Evolutionary conservation across 2,329 filamentous ascomycete species (phyloP).

Genomic region (Xenoacremonium recifei): DNA sequence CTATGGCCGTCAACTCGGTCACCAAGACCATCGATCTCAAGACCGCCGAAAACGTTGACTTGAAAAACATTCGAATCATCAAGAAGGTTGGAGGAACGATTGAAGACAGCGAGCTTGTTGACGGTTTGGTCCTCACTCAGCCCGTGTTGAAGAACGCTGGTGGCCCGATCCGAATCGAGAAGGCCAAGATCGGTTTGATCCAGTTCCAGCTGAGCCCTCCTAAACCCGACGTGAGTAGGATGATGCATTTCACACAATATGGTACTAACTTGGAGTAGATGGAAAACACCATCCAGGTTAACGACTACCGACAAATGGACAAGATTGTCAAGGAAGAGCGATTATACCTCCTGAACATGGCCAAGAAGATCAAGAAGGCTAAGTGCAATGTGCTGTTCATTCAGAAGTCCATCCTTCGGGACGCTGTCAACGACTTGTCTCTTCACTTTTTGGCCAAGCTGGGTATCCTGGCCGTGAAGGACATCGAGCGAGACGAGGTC

Average conservation of each 20-base stretch:
- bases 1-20: constrained; percentile 97
- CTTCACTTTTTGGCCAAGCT: constrained; percentile 97
- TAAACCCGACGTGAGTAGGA: constrained; percentile 78
- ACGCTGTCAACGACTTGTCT: constrained; percentile 96
- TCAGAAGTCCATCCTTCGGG: constrained; percentile 96
- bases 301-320: constrained; percentile 99
- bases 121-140: constrained; percentile 90
- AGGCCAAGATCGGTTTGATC: constrained; percentile 93
- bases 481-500: constrained; percentile 97
- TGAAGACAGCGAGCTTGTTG: constrained; percentile 96
- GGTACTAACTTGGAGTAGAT: constrained; percentile 55
- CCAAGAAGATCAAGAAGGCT: constrained; percentile 99
- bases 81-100: constrained; percentile 99
- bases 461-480: constrained; percentile 93
- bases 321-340: constrained; percentile 99
- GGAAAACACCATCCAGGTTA: constrained; percentile 99
- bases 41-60: constrained; percentile 92
- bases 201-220: constrained; percentile 98
- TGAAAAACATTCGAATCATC: constrained; percentile 93
- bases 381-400: constrained; percentile 99
- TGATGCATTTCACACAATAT: background rate
- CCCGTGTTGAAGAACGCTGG: constrained; percentile 90
- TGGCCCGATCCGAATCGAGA: constrained; percentile 90
- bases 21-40: constrained; percentile 94
- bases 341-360: constrained; percentile 95